Base-by-base conservation (phyloP, 495 filamentous ascomycete species). In the Tetracladium marchalianum region DNA sequence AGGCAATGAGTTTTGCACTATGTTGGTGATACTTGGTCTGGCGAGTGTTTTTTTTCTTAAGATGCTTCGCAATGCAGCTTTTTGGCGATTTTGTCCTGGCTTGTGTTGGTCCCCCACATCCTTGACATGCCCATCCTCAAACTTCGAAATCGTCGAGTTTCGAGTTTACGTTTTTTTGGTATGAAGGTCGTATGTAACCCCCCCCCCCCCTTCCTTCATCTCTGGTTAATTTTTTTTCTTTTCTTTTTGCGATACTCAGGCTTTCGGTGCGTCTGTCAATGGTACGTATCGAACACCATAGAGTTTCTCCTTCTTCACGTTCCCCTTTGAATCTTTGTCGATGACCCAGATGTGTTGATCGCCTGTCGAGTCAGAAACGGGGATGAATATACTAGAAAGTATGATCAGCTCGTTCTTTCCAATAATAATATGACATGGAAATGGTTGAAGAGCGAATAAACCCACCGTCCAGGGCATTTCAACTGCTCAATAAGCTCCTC, bases 261-360 rank as follows among this genome's bases (percentile, higher is more conserved):
- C 16, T 36, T 32, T 46, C 15, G 56, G 88, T 41, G 85, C 76
- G 69, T 97, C 90, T 31, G 90, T 95, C 66, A 98, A 64, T 19
- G 93, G 92, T 47, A 98, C 93, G 69, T 97, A 98, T 58, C 81
- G 69, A 43, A 99, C 92, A 34, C 82, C 85, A 65, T 84, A 87
- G 46, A 81, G 55, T 68, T 78, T 88, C 68, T 83, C 75, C 70
- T 73, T 86, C 50, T 62, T 71, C 16, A 99, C 76, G 8, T 67
- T 70, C 34, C 93, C 92, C 47, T 87, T 72, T 55, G 68, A 73
- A 59, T 83, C 82, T 69, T 97, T 97, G 62, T 95, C 86, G 40
- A 96, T 81, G 4, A 85, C 72, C 80, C 84, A 99, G 31, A 99
- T 85, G 64, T 85, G 78, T 69, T 99, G 92, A 24, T 57, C 59